These are phyloP conservation scores for Thinopyrum elongatum DNA, from an alignment of 176 grass and related monocot species.

Conservation along the genomic window DNA sequence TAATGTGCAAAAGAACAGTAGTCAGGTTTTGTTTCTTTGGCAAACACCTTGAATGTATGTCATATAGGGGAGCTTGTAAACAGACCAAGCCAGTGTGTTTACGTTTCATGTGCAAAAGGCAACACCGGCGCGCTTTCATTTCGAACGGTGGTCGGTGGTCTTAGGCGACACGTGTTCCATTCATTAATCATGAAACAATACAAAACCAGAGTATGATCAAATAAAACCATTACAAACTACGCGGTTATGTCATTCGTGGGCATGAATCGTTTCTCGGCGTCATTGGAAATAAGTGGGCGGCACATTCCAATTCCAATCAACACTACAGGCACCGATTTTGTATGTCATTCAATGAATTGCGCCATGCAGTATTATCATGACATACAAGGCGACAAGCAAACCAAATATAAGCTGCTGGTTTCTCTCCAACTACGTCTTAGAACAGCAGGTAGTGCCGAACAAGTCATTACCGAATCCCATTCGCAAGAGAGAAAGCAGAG, in stretches of 20 bases:
- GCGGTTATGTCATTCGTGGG: not conserved
- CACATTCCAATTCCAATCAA: not conserved
- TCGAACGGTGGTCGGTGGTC: not conserved
- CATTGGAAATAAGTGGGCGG: not conserved
- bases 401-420: too few relatives aligned
- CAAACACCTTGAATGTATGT: not conserved
- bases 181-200: not conserved
- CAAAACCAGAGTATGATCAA: not conserved
- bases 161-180: not conserved
- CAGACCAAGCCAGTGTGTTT: not conserved
- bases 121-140: not conserved
- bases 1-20: not conserved
- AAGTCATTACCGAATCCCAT: not conserved
- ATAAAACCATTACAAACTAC: not conserved
- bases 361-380: not conserved
- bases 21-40: not conserved
- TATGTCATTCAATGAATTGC: not conserved
- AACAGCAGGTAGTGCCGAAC: not conserved
- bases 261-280: not conserved
- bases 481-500: not conserved
- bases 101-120: not conserved
- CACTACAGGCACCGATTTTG: not conserved
- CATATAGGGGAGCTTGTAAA: not conserved
- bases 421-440: too few relatives aligned
- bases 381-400: not conserved